Evolutionary conservation across 805 yeast genomes (phyloP), one percentile per base, ranked within the genome.

Genomic region (Kluyveromyces starmeri): DNA sequence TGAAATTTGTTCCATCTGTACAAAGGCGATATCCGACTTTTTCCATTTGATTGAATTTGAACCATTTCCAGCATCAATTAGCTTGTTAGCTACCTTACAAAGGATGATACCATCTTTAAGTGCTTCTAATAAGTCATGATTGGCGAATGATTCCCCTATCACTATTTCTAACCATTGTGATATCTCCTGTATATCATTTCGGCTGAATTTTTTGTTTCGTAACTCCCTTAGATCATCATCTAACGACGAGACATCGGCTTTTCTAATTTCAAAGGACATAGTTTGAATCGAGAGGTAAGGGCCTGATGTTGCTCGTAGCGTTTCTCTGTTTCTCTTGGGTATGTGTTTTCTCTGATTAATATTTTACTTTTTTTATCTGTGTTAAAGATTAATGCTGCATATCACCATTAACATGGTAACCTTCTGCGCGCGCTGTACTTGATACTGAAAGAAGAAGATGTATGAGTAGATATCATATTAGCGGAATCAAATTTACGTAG

Each of bases 1-100:
- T 32, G 84, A 74, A 21, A 84, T 83, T 48, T 83, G 83, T 50
- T 84, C 95, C 95, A 84, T 84, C 38, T 64, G 68, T 11, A 76
- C 71, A 53, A 83, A 84, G 2, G 94, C 89, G 78, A 83, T 75
- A 34, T 65, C 64, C 8, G 84, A 73, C 32, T 65, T 65, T 51
- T 79, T 83, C 52, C 56, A 76, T 41, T 67, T 71, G 3, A 64
- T 51, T 2, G 62, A 55, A 8, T 42, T 36, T 1, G 45, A 37
- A 5, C 31, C 35, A 5, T 65, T 63, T 12, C 73, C 62, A 1
- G 53, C 52, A 37, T 67, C 68, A 5, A 62, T 58, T 18, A 76
- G 35, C 23, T 43, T 47, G 35, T 48, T 53, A 2, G 55, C 62
- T 30, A 54, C 43, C 40, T 58, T 55, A 42, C 80, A 73, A n/a